Percentiles rank a stretch among this genome's conserved stretches.
Conservation (phyloP, 345 rosid species). For the Geranium rotundifolium region DNA sequence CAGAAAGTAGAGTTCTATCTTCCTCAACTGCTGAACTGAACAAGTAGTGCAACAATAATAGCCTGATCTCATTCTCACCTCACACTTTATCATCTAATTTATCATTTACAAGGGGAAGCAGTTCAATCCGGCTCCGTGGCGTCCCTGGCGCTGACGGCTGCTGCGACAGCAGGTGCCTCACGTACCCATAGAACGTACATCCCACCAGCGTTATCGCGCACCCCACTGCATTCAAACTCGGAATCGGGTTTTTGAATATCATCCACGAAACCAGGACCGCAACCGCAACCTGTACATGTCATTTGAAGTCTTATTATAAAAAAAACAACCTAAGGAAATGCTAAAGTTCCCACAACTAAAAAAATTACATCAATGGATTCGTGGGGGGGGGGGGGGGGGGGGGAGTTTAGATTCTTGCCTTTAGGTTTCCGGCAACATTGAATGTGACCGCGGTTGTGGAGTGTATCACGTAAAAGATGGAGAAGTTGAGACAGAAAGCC, state of each 20-base stretch:
- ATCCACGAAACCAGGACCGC: conserved; percentile 91
- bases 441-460: conserved; percentile 98
- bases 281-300: conserved; percentile 64
- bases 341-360: no score
- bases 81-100: conserved; percentile 77
- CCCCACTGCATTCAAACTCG: conserved; percentile 78
- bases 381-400: neutral
- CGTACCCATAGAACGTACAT: conserved; percentile 92
- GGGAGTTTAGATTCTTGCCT: conserved; percentile 39
- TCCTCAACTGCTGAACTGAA: neutral
- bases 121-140: conserved; percentile 61
- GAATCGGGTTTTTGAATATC: conserved; percentile 86
- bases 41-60: neutral
- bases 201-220: conserved; percentile 85
- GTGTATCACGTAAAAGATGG: conserved; percentile 95
- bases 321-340: no score
- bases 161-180: conserved; percentile 76
- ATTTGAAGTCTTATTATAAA: neutral
- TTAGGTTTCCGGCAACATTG: conserved; percentile 96
- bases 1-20: neutral
- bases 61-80: conserved; percentile 8
- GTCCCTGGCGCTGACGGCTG: conserved; percentile 66
- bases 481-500: conserved; percentile 96
- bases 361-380: no score
- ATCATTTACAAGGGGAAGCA: conserved; percentile 86